Evolutionary conservation across 23 red algal genomes (phyloP), one percentile per base, ranked within the genome.

Genomic region (Gracilariopsis chorda): DNA sequence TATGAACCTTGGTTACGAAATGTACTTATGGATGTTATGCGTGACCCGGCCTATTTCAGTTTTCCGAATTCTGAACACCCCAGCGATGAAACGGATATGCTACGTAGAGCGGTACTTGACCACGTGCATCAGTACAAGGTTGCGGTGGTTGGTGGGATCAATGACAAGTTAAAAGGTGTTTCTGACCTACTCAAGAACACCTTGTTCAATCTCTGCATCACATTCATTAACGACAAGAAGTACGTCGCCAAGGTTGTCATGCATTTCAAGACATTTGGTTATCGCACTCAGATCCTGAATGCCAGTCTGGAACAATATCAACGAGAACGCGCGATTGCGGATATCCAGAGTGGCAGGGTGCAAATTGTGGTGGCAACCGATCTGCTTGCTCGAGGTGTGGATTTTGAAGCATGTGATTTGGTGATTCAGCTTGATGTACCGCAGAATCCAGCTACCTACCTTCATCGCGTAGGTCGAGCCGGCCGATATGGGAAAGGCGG

Each of bases 381-480:
- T 60, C 75, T 98, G 77, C 78, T 98, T 74, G 88, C 96, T 23
- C 64, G 96, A 7, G 96, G 96, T 19, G 71, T 95, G 2, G 96
- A 98, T 51, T 61, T 98, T 20, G 80, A 82, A 48, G 78, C 46
- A n/a, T 92, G 91, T 48, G 87, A 95, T 57, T 60, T 98, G 0
- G 93, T 98, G 14, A 62, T 98, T 14, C 88, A 98, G 39, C 88
- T 95, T 45, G 96, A 98, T 55, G 82, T 95, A 33, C 96, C 96
- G 4, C 70, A 90, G 27, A 56, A 98, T 17, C 71, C 73, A 7
- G 96, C 94, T 61, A 95, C 96, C 19, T 98, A 98, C 53, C 57
- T 98, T 60, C 96, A 98, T 77, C 92, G 96, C 11, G 96, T 98
- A 29, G 96, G 96, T 16, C 88, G 96, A 6, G 91, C 96, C 0